Conservation (phyloP, 2,329 filamentous ascomycete species). For the Coniochaeta sp. region DNA sequence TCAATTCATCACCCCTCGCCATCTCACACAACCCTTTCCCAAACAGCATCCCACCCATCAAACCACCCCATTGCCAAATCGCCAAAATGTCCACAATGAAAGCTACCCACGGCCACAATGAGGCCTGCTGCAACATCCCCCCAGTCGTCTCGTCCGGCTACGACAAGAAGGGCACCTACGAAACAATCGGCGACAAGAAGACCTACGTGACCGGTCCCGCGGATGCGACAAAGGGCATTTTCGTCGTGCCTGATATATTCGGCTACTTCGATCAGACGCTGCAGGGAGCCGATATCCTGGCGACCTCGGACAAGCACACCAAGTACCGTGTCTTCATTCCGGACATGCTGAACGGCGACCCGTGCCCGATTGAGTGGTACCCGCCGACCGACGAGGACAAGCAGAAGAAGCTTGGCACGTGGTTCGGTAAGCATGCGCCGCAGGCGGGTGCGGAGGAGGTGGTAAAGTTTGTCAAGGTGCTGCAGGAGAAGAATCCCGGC, state of each 20-base stretch:
- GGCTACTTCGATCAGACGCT: conserved; percentile 64
- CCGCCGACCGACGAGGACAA: conserved; percentile 60
- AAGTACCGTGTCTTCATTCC: conserved; percentile 86
- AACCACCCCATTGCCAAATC: conserved; percentile 2
- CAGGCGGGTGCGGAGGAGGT: conserved; percentile 39
- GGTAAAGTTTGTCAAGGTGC: conserved; percentile 46
- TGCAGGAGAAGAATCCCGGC: conserved; percentile 41
- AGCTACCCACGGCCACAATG: conserved; percentile 27
- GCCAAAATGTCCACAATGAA: conserved; percentile 25
- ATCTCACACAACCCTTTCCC: neutral
- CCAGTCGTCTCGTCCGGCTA: conserved; percentile 38
- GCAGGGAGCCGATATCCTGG: conserved; percentile 62
- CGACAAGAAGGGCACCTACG: conserved; percentile 34
- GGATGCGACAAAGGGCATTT: conserved; percentile 47
- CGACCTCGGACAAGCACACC: conserved; percentile 44
- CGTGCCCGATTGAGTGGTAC: conserved; percentile 45
- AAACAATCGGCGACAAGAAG: conserved; percentile 33
- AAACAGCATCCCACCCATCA: neutral
- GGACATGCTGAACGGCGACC: conserved; percentile 79
- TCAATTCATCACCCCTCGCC: neutral
- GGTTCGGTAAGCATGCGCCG: conserved; percentile 46
- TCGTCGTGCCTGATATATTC: conserved; percentile 61
- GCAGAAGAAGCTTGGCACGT: conserved; percentile 46
- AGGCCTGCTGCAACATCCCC: conserved; percentile 33
- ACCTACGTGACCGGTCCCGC: conserved; percentile 42